phyloP scores from a whole-genome alignment of 371 early-diverging fungal genomes.

The Lichtheimia ornata region DNA sequence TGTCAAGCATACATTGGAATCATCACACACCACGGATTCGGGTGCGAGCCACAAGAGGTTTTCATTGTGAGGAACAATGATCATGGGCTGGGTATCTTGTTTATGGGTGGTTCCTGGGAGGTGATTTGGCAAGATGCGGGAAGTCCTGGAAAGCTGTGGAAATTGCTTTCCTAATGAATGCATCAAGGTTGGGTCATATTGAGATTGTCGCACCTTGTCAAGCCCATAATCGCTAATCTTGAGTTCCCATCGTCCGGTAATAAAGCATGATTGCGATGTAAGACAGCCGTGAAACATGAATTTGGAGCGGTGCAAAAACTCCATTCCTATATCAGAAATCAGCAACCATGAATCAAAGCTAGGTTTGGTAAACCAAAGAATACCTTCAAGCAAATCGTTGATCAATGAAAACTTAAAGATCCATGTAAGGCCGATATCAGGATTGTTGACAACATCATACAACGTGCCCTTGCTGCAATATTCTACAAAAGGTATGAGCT shows the following conservation, averaged over 20 bases:
- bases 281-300: constrained; percentile 46
- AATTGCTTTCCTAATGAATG: constrained; percentile 12
- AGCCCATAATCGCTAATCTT: constrained; percentile 54
- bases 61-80: constrained; percentile 11
- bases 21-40: constrained; percentile 32
- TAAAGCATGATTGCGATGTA: constrained; percentile 46
- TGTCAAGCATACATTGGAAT: constrained; percentile 28
- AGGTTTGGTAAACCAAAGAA: constrained; percentile 3
- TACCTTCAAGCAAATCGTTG: constrained; percentile 49
- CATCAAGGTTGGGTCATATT: constrained; percentile 22
- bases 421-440: constrained; percentile 54
- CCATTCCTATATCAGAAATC: neutral
- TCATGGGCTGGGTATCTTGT: neutral
- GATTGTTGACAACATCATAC: constrained; percentile 45
- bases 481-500: constrained; percentile 19
- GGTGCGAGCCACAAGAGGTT: constrained; percentile 53
- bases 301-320: constrained; percentile 53
- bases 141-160: neutral
- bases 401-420: constrained; percentile 55
- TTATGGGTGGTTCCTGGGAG: neutral
- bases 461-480: constrained; percentile 51
- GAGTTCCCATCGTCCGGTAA: constrained; percentile 54
- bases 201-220: constrained; percentile 28
- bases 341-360: too few relatives aligned
- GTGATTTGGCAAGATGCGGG: too few relatives aligned